A percentile compares a stretch with the other conserved stretches of the same genome.
Evolutionary conservation across 257 asterid species (phyloP).

Genomic region (Verbascum thapsus): DNA sequence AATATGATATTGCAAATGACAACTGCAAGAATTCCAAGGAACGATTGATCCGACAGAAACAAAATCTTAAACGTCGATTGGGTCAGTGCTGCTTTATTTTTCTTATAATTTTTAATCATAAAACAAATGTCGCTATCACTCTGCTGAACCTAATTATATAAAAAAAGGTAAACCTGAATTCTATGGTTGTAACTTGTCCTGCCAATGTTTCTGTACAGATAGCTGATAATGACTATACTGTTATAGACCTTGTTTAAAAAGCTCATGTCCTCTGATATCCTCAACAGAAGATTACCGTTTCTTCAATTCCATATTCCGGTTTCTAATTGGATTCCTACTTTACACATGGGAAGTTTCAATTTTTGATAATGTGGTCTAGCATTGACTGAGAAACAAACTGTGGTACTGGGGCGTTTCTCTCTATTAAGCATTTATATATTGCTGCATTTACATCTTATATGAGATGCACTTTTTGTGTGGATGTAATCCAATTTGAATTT

Average conservation of each 20-base stretch:
- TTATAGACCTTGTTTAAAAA: conserved; percentile 17
- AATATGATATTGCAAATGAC: conserved; percentile 83
- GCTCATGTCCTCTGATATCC: conserved; percentile 4
- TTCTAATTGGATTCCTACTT: neutral
- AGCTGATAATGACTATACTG: conserved; percentile 9
- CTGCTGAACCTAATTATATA: too few species aligned
- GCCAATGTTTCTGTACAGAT: conserved; percentile 4
- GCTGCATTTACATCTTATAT: too few species aligned
- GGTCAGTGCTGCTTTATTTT: conserved; percentile 56
- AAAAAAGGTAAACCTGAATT: too few species aligned
- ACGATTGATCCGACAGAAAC: conserved; percentile 89
- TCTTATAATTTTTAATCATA: conserved; percentile 9
- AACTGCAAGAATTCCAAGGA: conserved; percentile 82
- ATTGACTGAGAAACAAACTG: neutral
- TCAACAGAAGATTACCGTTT: neutral
- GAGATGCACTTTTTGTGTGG: too few species aligned
- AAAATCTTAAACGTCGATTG: conserved; percentile 85
- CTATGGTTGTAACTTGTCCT: conserved; percentile 24
- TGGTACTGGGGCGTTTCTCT: too few species aligned
- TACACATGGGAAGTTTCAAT: conserved; percentile 7
- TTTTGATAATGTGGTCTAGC: neutral
- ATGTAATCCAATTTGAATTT: conserved; percentile 13
- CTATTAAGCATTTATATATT: too few species aligned
- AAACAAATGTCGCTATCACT: neutral
- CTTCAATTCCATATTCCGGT: neutral